Evolutionary conservation across 1,284 basidiomycete species (phyloP), one percentile per base, ranked within the genome.

Genomic region (Ganoderma boninense): DNA sequence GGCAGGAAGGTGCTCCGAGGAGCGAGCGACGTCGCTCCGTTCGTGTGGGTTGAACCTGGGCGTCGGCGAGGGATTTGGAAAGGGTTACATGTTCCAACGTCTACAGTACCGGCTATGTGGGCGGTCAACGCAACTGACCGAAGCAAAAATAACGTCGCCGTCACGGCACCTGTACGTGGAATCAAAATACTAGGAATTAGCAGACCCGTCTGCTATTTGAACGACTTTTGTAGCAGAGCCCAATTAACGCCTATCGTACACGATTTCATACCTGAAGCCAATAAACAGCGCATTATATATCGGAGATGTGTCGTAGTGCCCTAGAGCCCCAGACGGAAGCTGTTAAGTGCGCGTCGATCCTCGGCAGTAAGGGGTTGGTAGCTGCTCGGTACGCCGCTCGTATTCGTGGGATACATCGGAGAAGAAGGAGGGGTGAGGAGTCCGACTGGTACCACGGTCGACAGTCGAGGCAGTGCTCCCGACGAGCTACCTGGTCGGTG

Each of bases 391-490:
- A 60, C 62, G 10, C 68, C 67, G 23, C 69, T 64, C 26, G 73
- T 68, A 26, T 69, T 69, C 63, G 72, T 72, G 68, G 68, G 69
- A 69, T 73, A 66, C 65, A 69, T 69, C 65, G 74, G 71, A 64
- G 78, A 74, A 66, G 72, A n/a, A 42, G 77, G 61, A 60, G 75
- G 76, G 52, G 70, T 71, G 23, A 78, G 73, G 26, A 73, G 78
- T 42, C 76, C 75, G 4, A 75, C 72, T 16, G 80, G 77, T 56
- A 80, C 75, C 69, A 86, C 78, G n/a, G 83, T 82, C 44, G 85
- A 82, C 54, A 86, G 80, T 16, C 85, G 82, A 18, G 86, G 84
- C 26, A 86, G 78, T 43, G 75, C 81, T 69, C 66, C 77, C 63
- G 69, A 76, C 10, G 74, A 61, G 69, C 66, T 70, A 62, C 69